phyloP scores from a whole-genome alignment of 2,329 filamentous ascomycete genomes.

The Cercospora sesami region DNA sequence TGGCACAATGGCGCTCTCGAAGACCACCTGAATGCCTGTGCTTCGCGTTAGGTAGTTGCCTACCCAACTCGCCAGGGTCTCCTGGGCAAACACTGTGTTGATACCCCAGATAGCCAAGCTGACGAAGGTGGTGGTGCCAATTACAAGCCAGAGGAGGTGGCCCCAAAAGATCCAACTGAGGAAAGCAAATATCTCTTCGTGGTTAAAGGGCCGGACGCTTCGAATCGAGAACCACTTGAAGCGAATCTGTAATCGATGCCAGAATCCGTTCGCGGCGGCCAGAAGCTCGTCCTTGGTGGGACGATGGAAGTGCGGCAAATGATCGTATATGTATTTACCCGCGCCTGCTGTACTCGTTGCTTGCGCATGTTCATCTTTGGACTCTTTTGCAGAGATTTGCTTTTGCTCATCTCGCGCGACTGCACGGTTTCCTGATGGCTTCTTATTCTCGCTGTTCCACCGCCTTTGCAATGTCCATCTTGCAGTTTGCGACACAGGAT shows the following conservation, averaged over 20 bases:
- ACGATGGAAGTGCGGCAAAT: constrained; percentile 69
- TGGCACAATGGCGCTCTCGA: constrained; percentile 95
- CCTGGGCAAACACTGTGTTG: constrained; percentile 96
- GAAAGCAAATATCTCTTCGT: constrained; percentile 94
- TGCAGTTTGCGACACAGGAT: constrained; percentile 7
- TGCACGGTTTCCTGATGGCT: constrained; percentile 10
- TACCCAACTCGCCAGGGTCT: constrained; percentile 89
- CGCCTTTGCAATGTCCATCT: constrained; percentile 24
- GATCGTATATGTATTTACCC: constrained; percentile 53
- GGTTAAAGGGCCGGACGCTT: constrained; percentile 89
- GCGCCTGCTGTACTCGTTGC: constrained; percentile 20
- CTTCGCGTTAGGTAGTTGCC: constrained; percentile 95
- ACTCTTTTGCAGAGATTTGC: constrained; percentile 18
- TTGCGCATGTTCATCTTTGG: constrained; percentile 24
- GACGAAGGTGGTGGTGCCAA: constrained; percentile 96
- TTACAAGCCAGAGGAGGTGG: constrained; percentile 91
- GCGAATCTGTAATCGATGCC: constrained; percentile 82
- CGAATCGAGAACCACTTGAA: constrained; percentile 98
- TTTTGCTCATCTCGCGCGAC: constrained; percentile 30
- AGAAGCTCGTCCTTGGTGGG: constrained; percentile 92
- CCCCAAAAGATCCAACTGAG: constrained; percentile 93
- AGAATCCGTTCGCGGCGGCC: constrained; percentile 87
- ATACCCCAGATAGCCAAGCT: constrained; percentile 86
- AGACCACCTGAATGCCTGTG: constrained; percentile 88
- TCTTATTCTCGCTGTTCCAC: constrained; percentile 26